phyloP scores from a whole-genome alignment of 441 rosid genomes.

The Populus hybrid region DNA sequence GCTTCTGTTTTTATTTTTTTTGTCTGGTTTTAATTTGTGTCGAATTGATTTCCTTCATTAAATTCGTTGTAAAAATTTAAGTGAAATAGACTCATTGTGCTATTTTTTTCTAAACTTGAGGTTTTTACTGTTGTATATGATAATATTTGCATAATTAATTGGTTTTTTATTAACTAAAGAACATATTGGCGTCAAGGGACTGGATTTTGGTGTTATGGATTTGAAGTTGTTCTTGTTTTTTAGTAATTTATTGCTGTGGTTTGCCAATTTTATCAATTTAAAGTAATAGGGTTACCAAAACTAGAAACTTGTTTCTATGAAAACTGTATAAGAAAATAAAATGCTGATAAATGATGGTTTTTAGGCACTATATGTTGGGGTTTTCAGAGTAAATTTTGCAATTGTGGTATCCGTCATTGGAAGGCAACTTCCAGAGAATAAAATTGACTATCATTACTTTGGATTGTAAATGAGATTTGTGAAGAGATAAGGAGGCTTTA shows the following conservation, averaged over 20 bases:
- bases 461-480: neutral
- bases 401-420: neutral
- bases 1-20: neutral
- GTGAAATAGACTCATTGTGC: neutral
- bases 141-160: neutral
- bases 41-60: neutral
- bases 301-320: neutral
- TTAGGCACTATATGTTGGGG: neutral
- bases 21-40: neutral
- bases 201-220: neutral
- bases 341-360: neutral
- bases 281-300: neutral
- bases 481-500: neutral
- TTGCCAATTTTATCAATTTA: neutral
- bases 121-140: neutral
- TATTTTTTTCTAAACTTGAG: neutral
- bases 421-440: neutral
- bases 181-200: neutral
- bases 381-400: neutral
- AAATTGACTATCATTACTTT: neutral
- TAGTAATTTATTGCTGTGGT: neutral
- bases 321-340: neutral
- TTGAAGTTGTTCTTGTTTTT: neutral
- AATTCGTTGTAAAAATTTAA: neutral
- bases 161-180: neutral